Conservation (phyloP, 495 filamentous ascomycete genomes). For the Aspergillus baeticus region DNA sequence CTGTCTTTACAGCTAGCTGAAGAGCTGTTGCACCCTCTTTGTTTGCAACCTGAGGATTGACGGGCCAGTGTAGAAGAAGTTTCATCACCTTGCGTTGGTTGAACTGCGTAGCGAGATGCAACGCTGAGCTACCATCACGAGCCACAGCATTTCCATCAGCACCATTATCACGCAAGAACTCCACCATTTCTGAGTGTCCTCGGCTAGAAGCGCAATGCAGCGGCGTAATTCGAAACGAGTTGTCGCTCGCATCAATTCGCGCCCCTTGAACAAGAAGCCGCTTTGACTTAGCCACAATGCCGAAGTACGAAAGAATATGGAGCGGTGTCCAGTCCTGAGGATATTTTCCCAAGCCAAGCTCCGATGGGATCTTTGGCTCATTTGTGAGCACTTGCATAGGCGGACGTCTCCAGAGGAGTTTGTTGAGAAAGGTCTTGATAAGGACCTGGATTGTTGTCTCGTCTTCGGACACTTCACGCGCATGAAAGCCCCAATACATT, state of each 20-base stretch:
- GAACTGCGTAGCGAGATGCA: conserved; percentile 28
- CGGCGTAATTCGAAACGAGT: conserved; percentile 21
- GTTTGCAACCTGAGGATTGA: conserved; percentile 21
- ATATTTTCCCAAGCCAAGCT: conserved; percentile 30
- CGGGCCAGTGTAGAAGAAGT: conserved; percentile 15
- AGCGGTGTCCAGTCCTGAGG: conserved; percentile 28
- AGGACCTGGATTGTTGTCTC: conserved; percentile 34
- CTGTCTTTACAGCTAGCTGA: conserved; percentile 30
- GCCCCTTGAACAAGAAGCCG: conserved; percentile 32
- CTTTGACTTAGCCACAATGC: conserved; percentile 23
- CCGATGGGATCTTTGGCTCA: conserved; percentile 15
- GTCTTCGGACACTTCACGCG: conserved; percentile 26
- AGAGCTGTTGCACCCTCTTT: conserved; percentile 21
- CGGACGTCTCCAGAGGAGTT: conserved; percentile 34
- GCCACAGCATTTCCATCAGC: conserved; percentile 25
- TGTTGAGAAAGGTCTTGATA: conserved; percentile 34
- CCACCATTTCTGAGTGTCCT: conserved; percentile 40
- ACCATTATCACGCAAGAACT: conserved; percentile 30
- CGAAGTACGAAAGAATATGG: conserved; percentile 32
- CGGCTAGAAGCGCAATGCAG: conserved; percentile 37
- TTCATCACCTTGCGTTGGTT: conserved; percentile 33
- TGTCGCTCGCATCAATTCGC: conserved; percentile 24
- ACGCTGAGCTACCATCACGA: conserved; percentile 25
- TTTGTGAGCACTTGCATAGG: conserved; percentile 15
- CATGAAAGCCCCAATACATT: conserved; percentile 33